Evolutionary conservation across 768 basidiomycete species (phyloP), one percentile per base, ranked within the genome.

Genomic region (Termitomyces sp.): DNA sequence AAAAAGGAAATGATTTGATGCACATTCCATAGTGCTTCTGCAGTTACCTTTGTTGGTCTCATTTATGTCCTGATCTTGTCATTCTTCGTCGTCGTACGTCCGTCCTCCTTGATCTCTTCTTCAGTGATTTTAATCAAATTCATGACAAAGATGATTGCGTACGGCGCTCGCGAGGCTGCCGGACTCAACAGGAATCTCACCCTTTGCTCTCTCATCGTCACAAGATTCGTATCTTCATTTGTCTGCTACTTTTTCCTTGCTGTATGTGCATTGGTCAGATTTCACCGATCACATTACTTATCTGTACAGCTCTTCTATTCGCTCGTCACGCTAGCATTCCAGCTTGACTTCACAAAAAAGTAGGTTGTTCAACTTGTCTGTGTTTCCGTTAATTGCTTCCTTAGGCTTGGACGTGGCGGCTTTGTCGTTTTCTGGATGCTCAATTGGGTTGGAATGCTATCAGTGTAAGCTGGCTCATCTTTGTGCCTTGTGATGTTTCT

Each of bases 351-450:
- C 58, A 72, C 70, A 14, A 74, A 77, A 50, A 77, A 71, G 79
- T 84, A 41, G 39, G 39, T 36, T 32, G 78, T 69, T 10, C 51
- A 20, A 20, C 1, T 18, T 55, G 26, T 48, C 10, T 50, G 5
- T 12, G 32, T 37, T 6, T 52, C 2, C 14, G 1, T 41, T 43
- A 24, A 56, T 4, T 12, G 20, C 14, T 32, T 20, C 3, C 8
- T 20, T 37, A 76, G 81, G 59, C 86, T 80, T 58, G 82, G 81
- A 20, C 62, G 63, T 49, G 67, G 64, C 0, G 87, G 86, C 0
- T 86, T 88, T 63, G 64, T 87, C 46, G 69, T 88, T 32, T 86
- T 85, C 62, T 89, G 88, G 87, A 86, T 87, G 83, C 71, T 87
- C 60, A 82, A 82, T 60, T 88, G 78, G 76, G 52, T 77, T 53